Evolutionary conservation across 352 stramenopile species (phyloP), one percentile per base, ranked within the genome.

Genomic region (Phytophthora lateralis): DNA sequence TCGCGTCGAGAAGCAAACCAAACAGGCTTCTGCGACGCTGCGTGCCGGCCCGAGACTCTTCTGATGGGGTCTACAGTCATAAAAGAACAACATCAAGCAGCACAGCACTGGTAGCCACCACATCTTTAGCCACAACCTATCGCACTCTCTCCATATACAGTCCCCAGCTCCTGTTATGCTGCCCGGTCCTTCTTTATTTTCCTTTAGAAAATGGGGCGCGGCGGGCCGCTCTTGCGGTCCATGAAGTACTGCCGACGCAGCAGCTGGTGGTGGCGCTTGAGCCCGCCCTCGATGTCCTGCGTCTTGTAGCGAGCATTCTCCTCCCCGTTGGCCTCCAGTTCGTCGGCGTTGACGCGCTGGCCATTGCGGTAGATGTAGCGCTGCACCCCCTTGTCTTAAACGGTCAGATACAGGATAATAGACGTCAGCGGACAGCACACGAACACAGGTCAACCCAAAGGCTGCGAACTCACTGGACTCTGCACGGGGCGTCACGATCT

Each of bases 231-330:
- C 53, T 84, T 82, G 59, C 87, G 85, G 61, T 94, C 83, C 82
- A 96, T 87, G 70, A 96, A 96, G 71, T 96, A 68, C 71, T 96
- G 87, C 37, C 87, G 83, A 43, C 85, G 80, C 60, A 94, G 42
- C 37, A 96, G 73, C 55, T 92, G 76, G 46, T 87, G 75, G 69
- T 96, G 87, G 55, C 82, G 83, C 46, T 75, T 76, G 52, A 92
- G 79, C 26, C 87, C 81, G 8, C 47, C 76, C 27, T 92, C 78
- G 30, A 90, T 83, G 63, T 96, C 87, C 44, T 75, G 71, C 38
- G 71, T 79, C 67, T 91, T 89, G 71, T 88, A 89, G 46, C 70
- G 82, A 18, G 83, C 83, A 55, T 73, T 78, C 35, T 91, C 80
- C 2, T 82, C 76, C 24, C 63, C 78, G 18, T 76, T 74, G 29